Base-by-base conservation (phyloP, 2,329 filamentous ascomycete genomes). In the Teratosphaeria nubilosa region DNA sequence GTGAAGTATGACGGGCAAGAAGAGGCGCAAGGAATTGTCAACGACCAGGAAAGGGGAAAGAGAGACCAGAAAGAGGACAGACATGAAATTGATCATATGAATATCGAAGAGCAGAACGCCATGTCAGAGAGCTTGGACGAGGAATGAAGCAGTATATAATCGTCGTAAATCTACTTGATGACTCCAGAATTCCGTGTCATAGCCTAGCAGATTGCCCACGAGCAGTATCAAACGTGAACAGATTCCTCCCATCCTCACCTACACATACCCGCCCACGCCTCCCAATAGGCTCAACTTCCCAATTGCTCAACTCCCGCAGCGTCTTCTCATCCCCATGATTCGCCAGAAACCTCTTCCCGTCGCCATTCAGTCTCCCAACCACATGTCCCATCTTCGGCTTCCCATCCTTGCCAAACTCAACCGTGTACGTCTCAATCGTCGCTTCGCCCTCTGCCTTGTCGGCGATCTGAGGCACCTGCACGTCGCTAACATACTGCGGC, bases 361-460 rank as follows among this genome's bases (percentile, higher is more conserved):
- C 77, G 0, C 63, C 65, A 55, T 70, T 76, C 57, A 86, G 20
- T 11, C 55, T 51, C 20, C 55, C 55, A 14, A 56, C 45, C 34
- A 56, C 55, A 31, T 50, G 45, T 31, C 45, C 55, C 55, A 16
- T 25, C 20, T 27, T 48, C 20, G 82, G 81, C 0, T 65, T 72
- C 3, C 80, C 80, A 57, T 80, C 74, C 3, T 82, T 75, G 27
- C 73, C 70, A 64, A 79, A 85, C 55, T 83, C 78, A 1, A 84
- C 79, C 0, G 82, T 85, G 57, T 85, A 86, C 10, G 82, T 85
- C 79, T 84, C 82, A 55, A 84, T 75, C 0, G 77, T 64, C 1
- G 77, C 80, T 58, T 78, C 76, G 0, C 81, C 81, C 34, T 80
- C 72, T 0, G 78, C 74, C n/a, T 72, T 62, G 25, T 70, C 73